phyloP scores from a whole-genome alignment of 148 eudicot genomes.

The Euryodendron excelsum region DNA sequence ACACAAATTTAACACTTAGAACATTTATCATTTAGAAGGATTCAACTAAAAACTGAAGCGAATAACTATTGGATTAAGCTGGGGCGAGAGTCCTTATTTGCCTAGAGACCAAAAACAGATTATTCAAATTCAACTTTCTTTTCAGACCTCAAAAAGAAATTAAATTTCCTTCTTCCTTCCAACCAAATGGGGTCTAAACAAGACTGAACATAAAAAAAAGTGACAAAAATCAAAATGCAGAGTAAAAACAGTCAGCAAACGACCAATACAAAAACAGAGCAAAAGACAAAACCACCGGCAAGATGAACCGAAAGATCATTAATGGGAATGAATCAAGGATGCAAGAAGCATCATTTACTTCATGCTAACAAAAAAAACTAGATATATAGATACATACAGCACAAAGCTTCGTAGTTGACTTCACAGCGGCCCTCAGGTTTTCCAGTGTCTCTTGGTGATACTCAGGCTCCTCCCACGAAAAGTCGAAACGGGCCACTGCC shows the following conservation, averaged over 20 bases:
- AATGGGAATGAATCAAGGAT: neutral
- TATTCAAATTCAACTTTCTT: neutral
- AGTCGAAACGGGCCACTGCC: constrained; percentile 93
- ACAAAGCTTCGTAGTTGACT: constrained; percentile 80
- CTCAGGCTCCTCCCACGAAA: constrained; percentile 80
- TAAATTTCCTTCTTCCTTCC: neutral
- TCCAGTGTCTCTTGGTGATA: constrained; percentile 85
- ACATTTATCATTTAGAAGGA: neutral
- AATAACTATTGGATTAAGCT: neutral
- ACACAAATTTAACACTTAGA: neutral
- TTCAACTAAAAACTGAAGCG: neutral
- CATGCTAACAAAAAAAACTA: neutral
- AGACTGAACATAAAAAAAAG: neutral
- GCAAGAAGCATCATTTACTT: neutral
- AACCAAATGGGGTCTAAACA: neutral
- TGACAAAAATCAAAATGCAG: too few relatives aligned
- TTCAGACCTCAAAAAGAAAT: neutral
- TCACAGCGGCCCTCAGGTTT: constrained; percentile 81
- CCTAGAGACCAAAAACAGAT: neutral
- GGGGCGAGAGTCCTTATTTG: neutral
- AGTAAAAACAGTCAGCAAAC: too few relatives aligned
- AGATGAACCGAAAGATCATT: neutral
- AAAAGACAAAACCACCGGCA: too few relatives aligned
- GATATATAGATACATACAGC: constrained; percentile 57
- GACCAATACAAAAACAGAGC: too few relatives aligned